phyloP scores from a whole-genome alignment of 768 basidiomycete genomes.

The Boletus subcaerulescens region DNA sequence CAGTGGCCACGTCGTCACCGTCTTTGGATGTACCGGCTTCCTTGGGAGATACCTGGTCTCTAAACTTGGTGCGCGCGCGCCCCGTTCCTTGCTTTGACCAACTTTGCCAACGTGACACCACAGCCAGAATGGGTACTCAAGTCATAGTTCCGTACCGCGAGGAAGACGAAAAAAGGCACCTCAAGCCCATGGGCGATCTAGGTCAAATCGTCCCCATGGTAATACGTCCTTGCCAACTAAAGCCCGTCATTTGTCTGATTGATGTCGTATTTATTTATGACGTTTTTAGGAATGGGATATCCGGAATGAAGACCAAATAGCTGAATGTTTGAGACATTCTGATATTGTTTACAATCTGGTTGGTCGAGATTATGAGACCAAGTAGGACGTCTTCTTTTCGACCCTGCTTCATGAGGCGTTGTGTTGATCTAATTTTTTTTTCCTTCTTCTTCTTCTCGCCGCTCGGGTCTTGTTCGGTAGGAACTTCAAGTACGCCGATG shows the following conservation, averaged over 20 bases:
- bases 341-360: constrained; percentile 96
- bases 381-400: constrained; percentile 52
- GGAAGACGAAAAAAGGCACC: constrained; percentile 84
- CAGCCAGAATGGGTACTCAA: constrained; percentile 89
- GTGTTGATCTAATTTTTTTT: constrained; percentile 10
- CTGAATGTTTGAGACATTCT: constrained; percentile 90
- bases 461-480: constrained; percentile 39
- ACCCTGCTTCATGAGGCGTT: constrained; percentile 8
- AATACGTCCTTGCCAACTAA: constrained; percentile 21
- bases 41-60: constrained; percentile 91
- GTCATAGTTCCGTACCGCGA: constrained; percentile 95
- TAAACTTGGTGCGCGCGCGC: constrained; percentile 68
- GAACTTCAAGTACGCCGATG: constrained; percentile 82
- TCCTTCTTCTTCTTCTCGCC: neutral
- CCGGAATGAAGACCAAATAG: constrained; percentile 85
- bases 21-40: constrained; percentile 96
- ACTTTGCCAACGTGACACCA: constrained; percentile 22
- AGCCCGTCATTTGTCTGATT: constrained; percentile 22
- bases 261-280: constrained; percentile 14
- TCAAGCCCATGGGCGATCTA: constrained; percentile 93
- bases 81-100: neutral
- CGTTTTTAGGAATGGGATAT: constrained; percentile 88
- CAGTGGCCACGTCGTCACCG: constrained; percentile 90
- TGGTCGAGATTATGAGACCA: constrained; percentile 92
- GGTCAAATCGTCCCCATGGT: constrained; percentile 97